These are phyloP conservation scores for Pythium rhizo-oryzae DNA, from an alignment of 352 stramenopile genomes.

Conservation along the genomic window DNA sequence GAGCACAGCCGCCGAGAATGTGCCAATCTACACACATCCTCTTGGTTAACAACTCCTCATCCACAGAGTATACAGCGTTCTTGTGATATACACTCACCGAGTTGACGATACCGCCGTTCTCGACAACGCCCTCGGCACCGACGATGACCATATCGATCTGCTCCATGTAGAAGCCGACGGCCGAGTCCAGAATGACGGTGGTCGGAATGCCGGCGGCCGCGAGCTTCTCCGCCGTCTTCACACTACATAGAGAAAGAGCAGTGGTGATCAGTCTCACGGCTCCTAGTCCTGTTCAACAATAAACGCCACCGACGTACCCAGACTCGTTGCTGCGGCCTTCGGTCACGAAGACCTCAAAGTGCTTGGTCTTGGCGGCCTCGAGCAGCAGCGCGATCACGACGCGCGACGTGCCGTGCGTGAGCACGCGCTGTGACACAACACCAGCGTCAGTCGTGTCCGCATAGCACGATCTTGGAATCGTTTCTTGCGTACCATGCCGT, in stretches of 20 bases:
- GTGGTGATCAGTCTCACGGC: background rate
- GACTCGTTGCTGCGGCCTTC: slow-evolving; percentile 92
- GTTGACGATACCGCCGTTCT: slow-evolving; percentile 98
- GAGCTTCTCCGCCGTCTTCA: slow-evolving; percentile 83
- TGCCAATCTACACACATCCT: slow-evolving; percentile 80
- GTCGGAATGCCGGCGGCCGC: slow-evolving; percentile 90
- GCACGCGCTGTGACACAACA: too few relatives aligned
- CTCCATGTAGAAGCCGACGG: slow-evolving; percentile 97
- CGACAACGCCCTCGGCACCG: slow-evolving; percentile 95
- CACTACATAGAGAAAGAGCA: background rate
- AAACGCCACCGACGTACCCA: slow-evolving; percentile 74
- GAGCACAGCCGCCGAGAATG: slow-evolving; percentile 94
- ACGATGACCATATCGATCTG: slow-evolving; percentile 95
- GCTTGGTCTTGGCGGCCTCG: slow-evolving; percentile 90
- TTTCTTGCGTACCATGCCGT: slow-evolving; percentile 75
- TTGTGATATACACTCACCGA: slow-evolving; percentile 57
- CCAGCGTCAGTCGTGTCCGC: background rate
- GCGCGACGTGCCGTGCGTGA: slow-evolving; percentile 94
- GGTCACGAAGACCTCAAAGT: slow-evolving; percentile 95
- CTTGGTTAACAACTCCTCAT: background rate
- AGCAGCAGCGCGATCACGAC: slow-evolving; percentile 92
- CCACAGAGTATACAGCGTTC: background rate
- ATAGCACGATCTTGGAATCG: background rate
- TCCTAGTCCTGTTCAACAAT: too few relatives aligned
- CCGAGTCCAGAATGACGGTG: slow-evolving; percentile 95